A percentile compares a stretch with the other conserved stretches of the same genome.
Conservation (phyloP, 192 early-diverging fungal genomes). For the Podila verticillata region DNA sequence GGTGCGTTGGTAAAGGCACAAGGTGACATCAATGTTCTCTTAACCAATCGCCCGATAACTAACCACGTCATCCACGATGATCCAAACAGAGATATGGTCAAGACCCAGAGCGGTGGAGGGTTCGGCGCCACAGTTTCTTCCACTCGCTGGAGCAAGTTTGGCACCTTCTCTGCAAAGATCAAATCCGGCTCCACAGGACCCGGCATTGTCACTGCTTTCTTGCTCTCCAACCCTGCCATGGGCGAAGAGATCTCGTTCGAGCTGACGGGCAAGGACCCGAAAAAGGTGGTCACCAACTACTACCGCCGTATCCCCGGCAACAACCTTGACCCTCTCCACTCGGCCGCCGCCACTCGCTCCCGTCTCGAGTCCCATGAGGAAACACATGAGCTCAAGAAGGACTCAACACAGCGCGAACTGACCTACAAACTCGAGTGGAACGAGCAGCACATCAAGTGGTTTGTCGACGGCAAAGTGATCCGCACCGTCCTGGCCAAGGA, state of each 20-base stretch:
- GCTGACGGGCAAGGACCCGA: conserved; percentile 62
- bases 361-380: conserved; percentile 30
- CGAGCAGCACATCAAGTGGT: conserved; percentile 40
- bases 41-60: neutral
- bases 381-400: conserved; percentile 8
- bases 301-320: conserved; percentile 63
- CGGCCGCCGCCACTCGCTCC: conserved; percentile 45
- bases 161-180: conserved; percentile 62
- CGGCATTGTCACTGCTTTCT: conserved; percentile 71
- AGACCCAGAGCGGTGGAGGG: conserved; percentile 51
- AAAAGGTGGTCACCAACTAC: conserved; percentile 70
- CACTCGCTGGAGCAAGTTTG: conserved; percentile 67
- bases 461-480: conserved; percentile 47
- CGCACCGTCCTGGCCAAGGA: conserved; percentile 38
- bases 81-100: conserved; percentile 28
- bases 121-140: conserved; percentile 69
- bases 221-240: conserved; percentile 59
- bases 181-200: conserved; percentile 57
- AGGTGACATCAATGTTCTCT: too few relatives aligned
- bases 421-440: conserved; percentile 54
- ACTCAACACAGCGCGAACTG: conserved; percentile 23
- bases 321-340: conserved; percentile 56
- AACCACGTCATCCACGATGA: conserved; percentile 25
- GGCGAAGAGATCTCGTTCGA: conserved; percentile 77
- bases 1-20: conserved; percentile 13